Evolutionary conservation across 2,329 filamentous ascomycete species (phyloP).

Genomic region (Setomelanomma holmii): DNA sequence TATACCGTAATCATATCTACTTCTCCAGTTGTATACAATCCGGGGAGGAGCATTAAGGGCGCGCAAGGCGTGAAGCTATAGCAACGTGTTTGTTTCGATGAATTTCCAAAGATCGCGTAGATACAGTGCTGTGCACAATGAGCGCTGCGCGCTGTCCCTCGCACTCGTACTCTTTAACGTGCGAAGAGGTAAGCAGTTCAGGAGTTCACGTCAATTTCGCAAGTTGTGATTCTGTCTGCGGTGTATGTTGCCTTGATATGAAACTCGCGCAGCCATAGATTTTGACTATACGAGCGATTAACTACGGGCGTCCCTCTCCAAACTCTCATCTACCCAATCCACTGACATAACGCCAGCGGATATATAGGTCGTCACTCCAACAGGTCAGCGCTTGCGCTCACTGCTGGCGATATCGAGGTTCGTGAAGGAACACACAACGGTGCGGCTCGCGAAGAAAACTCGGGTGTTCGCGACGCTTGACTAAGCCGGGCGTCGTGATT

Average conservation of each 20-base stretch:
- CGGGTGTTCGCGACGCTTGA: constrained; percentile 33
- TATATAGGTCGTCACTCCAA: constrained; percentile 44
- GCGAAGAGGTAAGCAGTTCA: no score
- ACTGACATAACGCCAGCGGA: constrained; percentile 51
- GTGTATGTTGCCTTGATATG: constrained; percentile 61
- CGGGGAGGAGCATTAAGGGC: no score
- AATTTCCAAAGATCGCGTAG: no score
- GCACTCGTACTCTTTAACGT: no score
- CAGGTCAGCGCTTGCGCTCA: constrained; percentile 44
- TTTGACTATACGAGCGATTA: constrained; percentile 59
- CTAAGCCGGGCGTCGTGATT: constrained; percentile 41
- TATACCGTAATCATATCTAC: no score
- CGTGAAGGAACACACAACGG: constrained; percentile 34
- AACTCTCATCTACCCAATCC: constrained; percentile 47
- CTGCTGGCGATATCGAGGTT: constrained; percentile 51
- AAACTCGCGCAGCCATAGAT: constrained; percentile 56
- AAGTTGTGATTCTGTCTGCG: no score
- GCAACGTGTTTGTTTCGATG: no score
- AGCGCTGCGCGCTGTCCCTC: no score
- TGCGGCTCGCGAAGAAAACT: constrained; percentile 40
- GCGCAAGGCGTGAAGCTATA: no score
- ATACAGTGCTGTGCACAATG: no score
- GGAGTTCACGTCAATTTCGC: no score
- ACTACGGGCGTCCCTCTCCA: constrained; percentile 59
- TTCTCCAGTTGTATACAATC: no score